Base-by-base conservation (phyloP, 2,329 filamentous ascomycete genomes). In the Cladosporium sp. region DNA sequence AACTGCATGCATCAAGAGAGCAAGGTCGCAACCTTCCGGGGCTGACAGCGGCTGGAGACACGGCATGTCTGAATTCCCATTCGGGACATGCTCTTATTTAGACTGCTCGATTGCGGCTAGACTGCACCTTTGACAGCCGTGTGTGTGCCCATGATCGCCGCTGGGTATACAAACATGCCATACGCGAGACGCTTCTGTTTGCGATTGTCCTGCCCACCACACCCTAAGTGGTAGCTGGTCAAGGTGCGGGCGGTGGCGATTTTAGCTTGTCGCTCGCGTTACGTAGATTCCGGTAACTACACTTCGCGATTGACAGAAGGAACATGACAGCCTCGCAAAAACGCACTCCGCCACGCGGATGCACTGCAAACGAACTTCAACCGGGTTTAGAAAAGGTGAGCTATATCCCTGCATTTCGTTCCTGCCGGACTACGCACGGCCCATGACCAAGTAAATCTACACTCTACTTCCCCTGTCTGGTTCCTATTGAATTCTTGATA, bases 51-150 rank as follows among this genome's bases (percentile, higher is more conserved):
- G 35, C 43, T 47, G 36, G 18, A 33, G 12, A 15, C 27, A 39
- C 27, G n/a, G 45, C 45, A 40, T 22, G 13, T 39, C 36, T 32
- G 18, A 25, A 4, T 39, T 35, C 45, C 36, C 38, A 48, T 48
- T 25, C 30, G 36, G 45, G 11, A 35, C 22, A 40, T 27, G 27
- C 36, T 39, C 36, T 48, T 18, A 9, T 40, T 15, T 39, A 38
- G 36, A 40, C 32, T 33, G 19, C 13, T 39, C 45, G 12, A 25
- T 48, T 40, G 15, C 13, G 45, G 45, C 32, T 47, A 48, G 45
- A 16, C 38, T 18, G 27, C 38, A 33, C 45, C 27, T 40, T 35
- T 48, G 45, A 48, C 36, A 40, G 45, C 45, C 45, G 18, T 40
- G 38, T 40, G 16, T 25, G 18, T 25, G 7, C 36, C 38, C 35